Percentiles rank a stretch among this genome's conserved stretches.
phyloP scores from a whole-genome alignment of 176 grass and related monocot genomes.

The Rhynchospora breviuscula region DNA sequence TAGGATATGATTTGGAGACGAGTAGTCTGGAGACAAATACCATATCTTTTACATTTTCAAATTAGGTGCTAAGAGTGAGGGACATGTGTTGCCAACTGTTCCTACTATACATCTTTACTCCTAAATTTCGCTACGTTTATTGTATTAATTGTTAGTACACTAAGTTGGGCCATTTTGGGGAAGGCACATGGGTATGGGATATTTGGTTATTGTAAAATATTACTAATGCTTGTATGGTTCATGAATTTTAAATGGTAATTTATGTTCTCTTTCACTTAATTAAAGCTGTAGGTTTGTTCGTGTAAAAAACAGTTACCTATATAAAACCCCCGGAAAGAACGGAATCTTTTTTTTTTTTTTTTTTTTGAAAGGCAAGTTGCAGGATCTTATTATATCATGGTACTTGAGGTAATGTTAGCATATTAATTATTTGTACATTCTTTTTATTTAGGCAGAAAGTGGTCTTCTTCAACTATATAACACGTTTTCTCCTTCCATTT shows the following conservation, averaged over 20 bases:
- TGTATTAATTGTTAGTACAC: slow-evolving; percentile 22
- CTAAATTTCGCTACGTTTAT: neutral
- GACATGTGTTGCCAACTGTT: slow-evolving; percentile 47
- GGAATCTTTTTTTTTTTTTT: neutral
- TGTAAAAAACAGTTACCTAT: neutral
- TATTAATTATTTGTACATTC: neutral
- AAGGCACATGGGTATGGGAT: slow-evolving; percentile 35
- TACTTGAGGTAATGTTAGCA: neutral
- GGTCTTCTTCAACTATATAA: no score
- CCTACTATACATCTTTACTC: slow-evolving; percentile 9
- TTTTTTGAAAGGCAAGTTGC: neutral
- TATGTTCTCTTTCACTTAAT: neutral
- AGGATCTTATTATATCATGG: neutral
- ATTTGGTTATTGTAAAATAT: neutral
- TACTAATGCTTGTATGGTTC: neutral
- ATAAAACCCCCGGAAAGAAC: neutral
- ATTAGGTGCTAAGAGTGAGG: slow-evolving; percentile 29
- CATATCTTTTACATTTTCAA: neutral
- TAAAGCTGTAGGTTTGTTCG: neutral
- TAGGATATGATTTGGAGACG: neutral
- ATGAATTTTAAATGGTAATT: neutral
- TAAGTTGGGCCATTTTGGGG: slow-evolving; percentile 8
- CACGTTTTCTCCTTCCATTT: no score
- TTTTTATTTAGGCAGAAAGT: neutral
- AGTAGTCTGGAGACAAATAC: neutral